Base-by-base conservation (phyloP, 345 rosid species). In the Mercurialis annua region DNA sequence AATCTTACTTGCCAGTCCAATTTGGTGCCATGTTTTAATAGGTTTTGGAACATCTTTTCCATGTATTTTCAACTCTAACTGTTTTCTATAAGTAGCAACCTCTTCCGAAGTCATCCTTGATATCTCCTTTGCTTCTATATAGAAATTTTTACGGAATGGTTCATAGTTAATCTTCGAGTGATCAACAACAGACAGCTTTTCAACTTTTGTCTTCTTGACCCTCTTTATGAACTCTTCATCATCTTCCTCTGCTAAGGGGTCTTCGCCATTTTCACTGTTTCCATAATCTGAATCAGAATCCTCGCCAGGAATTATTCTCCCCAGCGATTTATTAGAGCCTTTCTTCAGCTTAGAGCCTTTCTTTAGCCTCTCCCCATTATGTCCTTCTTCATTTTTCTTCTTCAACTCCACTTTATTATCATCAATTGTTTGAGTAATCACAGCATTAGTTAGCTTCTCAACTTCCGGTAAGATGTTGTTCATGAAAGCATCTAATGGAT, bases 151-250 rank as follows among this genome's bases (percentile, higher is more conserved):
- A 66, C 96, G 84, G 67, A 94, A 91, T 23, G 88, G 85, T 65
- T 72, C 61, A 71, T 94, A 94, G 64, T 91, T 91, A 70, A 91
- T 87, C 82, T 93, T 93, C 43, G 97, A 80, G 75, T 93, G 99
- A 65, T 93, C 99, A 27, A 93, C 99, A 65, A 89, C 76, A 56
- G 99, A 79, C 43, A 93, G 73, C 71, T 91, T 93, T 73, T 94
- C 99, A 62, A 76, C 96, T 83, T 94, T 94, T 34, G 97, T 91
- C 86, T 94, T 94, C 87, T 94, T 94, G 67, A 94, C 99, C 79
- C 99, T 85, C 84, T 94, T 94, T 81, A 94, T 94, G 74, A 94
- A 94, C 82, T 94, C 97, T 23, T 89, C 91, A 75, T 94, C 97
- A 43, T 94, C 91, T 82, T 94, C 99, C 44, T 94, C 96, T 77